phyloP scores from a whole-genome alignment of 768 basidiomycete genomes.

The Mycena polygramma region DNA sequence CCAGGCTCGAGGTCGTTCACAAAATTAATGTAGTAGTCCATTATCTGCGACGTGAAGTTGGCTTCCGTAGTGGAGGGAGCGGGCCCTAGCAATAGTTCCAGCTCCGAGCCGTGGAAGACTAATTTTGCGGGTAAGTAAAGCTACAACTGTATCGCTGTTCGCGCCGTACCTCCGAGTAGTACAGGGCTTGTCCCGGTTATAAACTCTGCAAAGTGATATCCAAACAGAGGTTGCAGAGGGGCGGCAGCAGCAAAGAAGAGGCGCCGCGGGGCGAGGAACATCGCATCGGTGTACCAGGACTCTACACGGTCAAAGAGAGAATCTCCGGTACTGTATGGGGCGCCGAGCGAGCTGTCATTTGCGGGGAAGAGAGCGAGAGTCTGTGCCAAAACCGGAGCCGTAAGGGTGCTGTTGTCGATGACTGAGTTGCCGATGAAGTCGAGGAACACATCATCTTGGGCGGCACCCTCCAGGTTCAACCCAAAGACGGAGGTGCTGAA shows the following conservation, averaged over 20 bases:
- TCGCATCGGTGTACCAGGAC: constrained; percentile 71
- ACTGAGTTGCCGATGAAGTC: constrained; percentile 61
- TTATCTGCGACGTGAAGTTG: constrained; percentile 61
- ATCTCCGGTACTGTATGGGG: constrained; percentile 70
- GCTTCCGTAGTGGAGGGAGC: constrained; percentile 56
- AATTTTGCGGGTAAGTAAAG: too few species aligned
- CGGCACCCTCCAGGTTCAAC: constrained; percentile 52
- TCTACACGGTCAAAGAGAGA: constrained; percentile 68
- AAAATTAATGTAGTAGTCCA: constrained; percentile 70
- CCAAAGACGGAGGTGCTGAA: constrained; percentile 56
- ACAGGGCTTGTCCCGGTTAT: constrained; percentile 57
- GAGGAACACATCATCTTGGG: constrained; percentile 60
- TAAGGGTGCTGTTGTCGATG: constrained; percentile 66
- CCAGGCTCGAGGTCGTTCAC: constrained; percentile 69
- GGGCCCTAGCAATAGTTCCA: constrained; percentile 64
- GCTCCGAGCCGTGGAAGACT: constrained; percentile 67
- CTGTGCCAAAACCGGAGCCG: constrained; percentile 52
- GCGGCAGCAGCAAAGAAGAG: constrained; percentile 65
- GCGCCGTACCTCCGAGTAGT: too few species aligned
- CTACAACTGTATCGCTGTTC: too few species aligned
- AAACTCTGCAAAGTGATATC: constrained; percentile 68
- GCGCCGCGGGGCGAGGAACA: constrained; percentile 66
- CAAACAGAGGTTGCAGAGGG: constrained; percentile 61
- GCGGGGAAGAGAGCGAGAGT: constrained; percentile 60
- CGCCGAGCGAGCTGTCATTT: constrained; percentile 61